phyloP scores from a whole-genome alignment of 495 filamentous ascomycete species.

The Neurospora africana region DNA sequence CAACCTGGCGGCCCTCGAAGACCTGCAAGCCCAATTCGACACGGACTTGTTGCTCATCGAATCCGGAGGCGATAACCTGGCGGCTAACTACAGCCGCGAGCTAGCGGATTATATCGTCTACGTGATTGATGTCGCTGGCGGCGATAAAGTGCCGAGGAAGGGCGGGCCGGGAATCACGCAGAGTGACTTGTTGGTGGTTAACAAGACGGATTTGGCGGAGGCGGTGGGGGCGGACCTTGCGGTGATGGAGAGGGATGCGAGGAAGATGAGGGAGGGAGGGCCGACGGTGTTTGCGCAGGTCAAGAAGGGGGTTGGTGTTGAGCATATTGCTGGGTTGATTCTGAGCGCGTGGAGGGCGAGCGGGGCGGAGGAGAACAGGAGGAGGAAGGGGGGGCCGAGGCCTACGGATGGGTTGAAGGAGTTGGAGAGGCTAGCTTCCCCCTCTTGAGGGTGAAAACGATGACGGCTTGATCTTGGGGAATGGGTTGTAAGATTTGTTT shows the following conservation, averaged over 20 bases:
- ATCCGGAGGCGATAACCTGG: conserved; percentile 89
- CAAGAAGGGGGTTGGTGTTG: conserved; percentile 75
- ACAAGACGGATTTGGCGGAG: conserved; percentile 92
- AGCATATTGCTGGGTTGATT: conserved; percentile 79
- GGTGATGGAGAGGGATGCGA: conserved; percentile 92
- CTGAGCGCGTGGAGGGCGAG: conserved; percentile 85
- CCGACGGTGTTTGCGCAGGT: conserved; percentile 97
- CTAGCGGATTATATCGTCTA: conserved; percentile 96
- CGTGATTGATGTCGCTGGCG: conserved; percentile 94
- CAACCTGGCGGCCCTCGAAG: conserved; percentile 85
- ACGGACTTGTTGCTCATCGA: conserved; percentile 82
- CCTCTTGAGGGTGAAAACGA: background rate
- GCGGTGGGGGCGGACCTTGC: conserved; percentile 79
- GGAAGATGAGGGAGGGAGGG: conserved; percentile 91
- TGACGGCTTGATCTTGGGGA: background rate
- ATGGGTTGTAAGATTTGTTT: background rate
- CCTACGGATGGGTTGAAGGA: conserved; percentile 37
- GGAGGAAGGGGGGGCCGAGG: conserved; percentile 39
- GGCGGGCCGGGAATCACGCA: conserved; percentile 96
- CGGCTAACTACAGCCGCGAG: conserved; percentile 90
- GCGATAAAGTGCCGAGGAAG: conserved; percentile 93
- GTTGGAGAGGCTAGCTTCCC: conserved; percentile 4
- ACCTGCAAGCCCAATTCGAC: conserved; percentile 64
- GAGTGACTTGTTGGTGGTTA: conserved; percentile 82
- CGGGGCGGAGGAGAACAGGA: conserved; percentile 57